phyloP scores from a whole-genome alignment of 352 stramenopile genomes.

The Globisporangium apiculatum region DNA sequence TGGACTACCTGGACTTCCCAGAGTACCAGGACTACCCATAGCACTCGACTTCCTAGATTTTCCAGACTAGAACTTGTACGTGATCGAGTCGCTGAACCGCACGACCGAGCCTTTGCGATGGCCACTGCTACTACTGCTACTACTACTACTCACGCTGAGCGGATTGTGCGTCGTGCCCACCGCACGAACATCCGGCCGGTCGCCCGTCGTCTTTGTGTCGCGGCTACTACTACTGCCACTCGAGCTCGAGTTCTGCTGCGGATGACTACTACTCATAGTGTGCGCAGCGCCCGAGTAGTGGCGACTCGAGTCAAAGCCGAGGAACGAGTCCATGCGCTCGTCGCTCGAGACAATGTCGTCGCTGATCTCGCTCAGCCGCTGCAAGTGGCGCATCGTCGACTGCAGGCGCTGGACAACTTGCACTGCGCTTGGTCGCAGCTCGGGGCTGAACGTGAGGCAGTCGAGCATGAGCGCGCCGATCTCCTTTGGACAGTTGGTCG shows the following conservation, averaged over 20 bases:
- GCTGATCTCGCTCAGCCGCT: slow-evolving; percentile 40
- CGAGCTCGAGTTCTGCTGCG: slow-evolving; percentile 1
- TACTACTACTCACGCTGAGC: not conserved
- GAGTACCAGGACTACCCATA: too few species aligned
- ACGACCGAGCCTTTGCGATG: not conserved
- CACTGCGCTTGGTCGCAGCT: slow-evolving; percentile 29
- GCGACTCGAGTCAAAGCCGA: slow-evolving; percentile 11
- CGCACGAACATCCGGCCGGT: not conserved
- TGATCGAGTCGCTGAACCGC: slow-evolving; percentile 1
- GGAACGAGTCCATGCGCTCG: slow-evolving; percentile 32
- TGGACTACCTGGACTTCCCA: too few species aligned
- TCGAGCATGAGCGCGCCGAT: slow-evolving; percentile 41
- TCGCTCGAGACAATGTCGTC: slow-evolving; percentile 26
- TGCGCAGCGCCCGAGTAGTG: too few species aligned
- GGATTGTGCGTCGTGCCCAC: not conserved
- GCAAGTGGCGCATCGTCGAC: slow-evolving; percentile 38
- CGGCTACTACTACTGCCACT: not conserved
- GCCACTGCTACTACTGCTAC: too few species aligned
- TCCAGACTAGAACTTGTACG: not conserved
- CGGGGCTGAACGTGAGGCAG: slow-evolving; percentile 44
- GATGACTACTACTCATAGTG: too few species aligned
- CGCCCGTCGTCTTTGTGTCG: not conserved
- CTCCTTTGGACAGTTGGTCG: slow-evolving; percentile 32
- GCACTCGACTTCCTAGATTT: too few species aligned
- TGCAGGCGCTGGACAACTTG: slow-evolving; percentile 32